These are phyloP conservation scores for Mollisia scopiformis DNA, from an alignment of 2,329 filamentous ascomycete genomes.

Conservation along the genomic window DNA sequence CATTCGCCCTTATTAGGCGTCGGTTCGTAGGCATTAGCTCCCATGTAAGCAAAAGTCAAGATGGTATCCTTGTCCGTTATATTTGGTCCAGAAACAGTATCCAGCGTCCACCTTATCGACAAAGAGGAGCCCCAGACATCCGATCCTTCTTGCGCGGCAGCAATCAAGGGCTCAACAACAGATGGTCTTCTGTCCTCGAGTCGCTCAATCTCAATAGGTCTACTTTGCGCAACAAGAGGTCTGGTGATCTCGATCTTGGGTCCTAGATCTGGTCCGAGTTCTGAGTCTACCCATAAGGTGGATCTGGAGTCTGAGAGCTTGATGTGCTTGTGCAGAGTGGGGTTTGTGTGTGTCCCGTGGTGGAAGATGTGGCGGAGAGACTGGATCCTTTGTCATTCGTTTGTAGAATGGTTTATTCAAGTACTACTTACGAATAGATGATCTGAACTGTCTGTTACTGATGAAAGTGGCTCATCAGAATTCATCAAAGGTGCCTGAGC, in stretches of 20 bases:
- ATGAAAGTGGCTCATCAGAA: background rate
- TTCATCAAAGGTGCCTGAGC: background rate
- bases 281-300: slow-evolving; percentile 1
- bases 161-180: background rate
- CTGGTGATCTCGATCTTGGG: background rate
- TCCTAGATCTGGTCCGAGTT: background rate
- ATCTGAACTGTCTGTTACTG: background rate
- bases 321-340: background rate
- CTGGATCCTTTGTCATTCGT: background rate
- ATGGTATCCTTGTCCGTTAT: slow-evolving; percentile 83
- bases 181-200: slow-evolving; percentile 1
- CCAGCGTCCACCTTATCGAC: slow-evolving; percentile 9
- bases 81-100: slow-evolving; percentile 68
- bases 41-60: slow-evolving; percentile 81
- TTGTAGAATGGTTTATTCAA: background rate
- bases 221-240: background rate
- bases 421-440: background rate
- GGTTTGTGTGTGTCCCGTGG: background rate
- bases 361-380: slow-evolving; percentile 3
- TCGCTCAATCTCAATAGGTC: background rate
- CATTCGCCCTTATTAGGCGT: slow-evolving; percentile 73
- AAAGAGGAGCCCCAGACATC: background rate
- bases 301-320: background rate
- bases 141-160: background rate
- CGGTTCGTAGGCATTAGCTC: slow-evolving; percentile 82